Evolutionary conservation across 2,329 filamentous ascomycete species (phyloP).

Genomic region (Penicillium sp.): DNA sequence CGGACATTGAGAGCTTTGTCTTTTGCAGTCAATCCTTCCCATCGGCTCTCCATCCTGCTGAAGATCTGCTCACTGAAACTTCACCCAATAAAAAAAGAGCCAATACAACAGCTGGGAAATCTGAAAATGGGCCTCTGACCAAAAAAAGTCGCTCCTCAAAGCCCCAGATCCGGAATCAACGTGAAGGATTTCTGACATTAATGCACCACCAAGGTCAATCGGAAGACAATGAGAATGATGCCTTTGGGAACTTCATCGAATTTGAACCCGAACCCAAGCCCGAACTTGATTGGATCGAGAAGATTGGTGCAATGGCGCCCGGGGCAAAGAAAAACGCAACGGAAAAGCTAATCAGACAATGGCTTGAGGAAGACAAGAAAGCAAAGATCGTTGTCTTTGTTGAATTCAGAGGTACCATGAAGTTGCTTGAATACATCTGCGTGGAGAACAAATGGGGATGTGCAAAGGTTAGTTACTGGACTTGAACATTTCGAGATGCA

Average conservation of each 20-base stretch:
- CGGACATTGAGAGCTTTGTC: no score
- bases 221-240: neutral
- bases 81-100: no score
- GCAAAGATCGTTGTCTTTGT: slow-evolving; percentile 64
- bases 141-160: no score
- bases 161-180: no score
- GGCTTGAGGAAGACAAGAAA: slow-evolving; percentile 38
- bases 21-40: no score
- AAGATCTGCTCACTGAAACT: no score
- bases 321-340: neutral
- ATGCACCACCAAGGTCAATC: no score
- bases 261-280: neutral
- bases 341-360: neutral
- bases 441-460: slow-evolving; percentile 37
- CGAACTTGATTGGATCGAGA: neutral
- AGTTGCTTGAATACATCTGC: slow-evolving; percentile 55
- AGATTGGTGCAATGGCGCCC: neutral
- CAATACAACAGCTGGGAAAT: no score
- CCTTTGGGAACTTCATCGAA: neutral
- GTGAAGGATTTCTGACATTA: no score
- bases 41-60: no score
- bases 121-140: no score
- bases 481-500: neutral
- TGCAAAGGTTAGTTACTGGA: neutral
- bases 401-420: slow-evolving; percentile 58